These are phyloP conservation scores for Eruca vesicaria DNA, from an alignment of 441 rosid species.

Conservation along the genomic window DNA sequence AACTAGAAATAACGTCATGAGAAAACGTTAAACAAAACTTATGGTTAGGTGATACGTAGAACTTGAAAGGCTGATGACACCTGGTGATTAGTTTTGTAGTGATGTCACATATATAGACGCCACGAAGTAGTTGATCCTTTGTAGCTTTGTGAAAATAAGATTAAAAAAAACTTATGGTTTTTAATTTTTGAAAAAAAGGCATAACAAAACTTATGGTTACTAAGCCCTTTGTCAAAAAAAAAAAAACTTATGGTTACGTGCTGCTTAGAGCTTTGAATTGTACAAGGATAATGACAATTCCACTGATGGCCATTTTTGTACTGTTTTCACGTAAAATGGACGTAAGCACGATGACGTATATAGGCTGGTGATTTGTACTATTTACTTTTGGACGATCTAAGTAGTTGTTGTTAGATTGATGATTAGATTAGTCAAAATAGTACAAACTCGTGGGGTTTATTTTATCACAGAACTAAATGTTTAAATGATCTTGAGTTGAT, in stretches of 20 bases:
- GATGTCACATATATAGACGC: neutral
- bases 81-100: neutral
- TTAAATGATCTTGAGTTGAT: slow-evolving; percentile 21
- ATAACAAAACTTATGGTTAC: neutral
- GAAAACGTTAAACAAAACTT: neutral
- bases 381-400: neutral
- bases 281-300: neutral
- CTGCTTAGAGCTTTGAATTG: neutral
- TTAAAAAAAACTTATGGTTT: neutral
- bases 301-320: neutral
- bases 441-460: slow-evolving; percentile 6
- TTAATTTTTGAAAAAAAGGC: too few relatives aligned
- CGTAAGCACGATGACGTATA: slow-evolving; percentile 16
- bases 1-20: too few relatives aligned
- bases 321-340: slow-evolving; percentile 1
- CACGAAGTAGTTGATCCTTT: neutral
- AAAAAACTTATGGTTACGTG: neutral
- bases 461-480: slow-evolving; percentile 5
- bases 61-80: slow-evolving; percentile 1
- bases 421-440: slow-evolving; percentile 16
- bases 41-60: neutral
- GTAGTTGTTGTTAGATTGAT: slow-evolving; percentile 4
- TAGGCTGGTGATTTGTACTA: slow-evolving; percentile 15
- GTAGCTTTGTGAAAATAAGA: neutral
- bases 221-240: too few relatives aligned